A percentile compares a stretch with the other conserved stretches of the same genome.
Conservation (phyloP, 768 basidiomycete species). For the Scleroderma bovista region DNA sequence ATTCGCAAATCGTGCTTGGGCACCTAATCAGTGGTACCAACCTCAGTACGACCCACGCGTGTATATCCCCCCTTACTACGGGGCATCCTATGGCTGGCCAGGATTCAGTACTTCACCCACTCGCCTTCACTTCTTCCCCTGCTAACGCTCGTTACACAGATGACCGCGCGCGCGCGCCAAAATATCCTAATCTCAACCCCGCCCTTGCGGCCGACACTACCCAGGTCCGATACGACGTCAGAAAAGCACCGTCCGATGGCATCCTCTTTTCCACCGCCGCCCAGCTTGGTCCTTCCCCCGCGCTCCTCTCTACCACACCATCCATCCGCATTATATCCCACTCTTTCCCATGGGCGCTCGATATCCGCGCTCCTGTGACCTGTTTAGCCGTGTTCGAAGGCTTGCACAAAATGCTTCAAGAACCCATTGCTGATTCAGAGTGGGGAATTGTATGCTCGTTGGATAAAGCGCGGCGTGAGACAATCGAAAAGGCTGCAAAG, state of each 20-base stretch:
- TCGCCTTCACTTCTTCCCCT: not conserved
- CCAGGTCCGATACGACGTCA: conserved; percentile 44
- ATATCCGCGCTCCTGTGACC: conserved; percentile 43
- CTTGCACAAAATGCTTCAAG: conserved; percentile 43
- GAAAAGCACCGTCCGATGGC: conserved; percentile 35
- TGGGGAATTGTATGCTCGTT: conserved; percentile 48
- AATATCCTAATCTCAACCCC: conserved; percentile 49
- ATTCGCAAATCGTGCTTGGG: conserved; percentile 10
- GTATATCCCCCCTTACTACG: conserved; percentile 20
- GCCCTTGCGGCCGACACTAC: conserved; percentile 49
- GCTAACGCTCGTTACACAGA: conserved; percentile 6
- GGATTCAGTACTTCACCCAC: conserved; percentile 9
- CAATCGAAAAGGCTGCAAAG: conserved; percentile 47
- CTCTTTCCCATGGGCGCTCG: conserved; percentile 61
- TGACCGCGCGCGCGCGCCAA: conserved; percentile 24
- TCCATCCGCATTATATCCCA: conserved; percentile 52
- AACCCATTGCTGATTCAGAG: conserved; percentile 57
- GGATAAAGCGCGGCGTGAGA: conserved; percentile 39
- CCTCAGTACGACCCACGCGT: conserved; percentile 26
- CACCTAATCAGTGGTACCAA: conserved; percentile 15
- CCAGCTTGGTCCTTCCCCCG: conserved; percentile 32
- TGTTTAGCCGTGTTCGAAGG: conserved; percentile 54
- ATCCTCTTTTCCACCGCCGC: conserved; percentile 41
- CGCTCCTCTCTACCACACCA: conserved; percentile 28
- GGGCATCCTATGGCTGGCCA: conserved; percentile 13